These are phyloP conservation scores for Gliomastix tumulicola DNA, from an alignment of 2,329 filamentous ascomycete species.

Conservation along the genomic window DNA sequence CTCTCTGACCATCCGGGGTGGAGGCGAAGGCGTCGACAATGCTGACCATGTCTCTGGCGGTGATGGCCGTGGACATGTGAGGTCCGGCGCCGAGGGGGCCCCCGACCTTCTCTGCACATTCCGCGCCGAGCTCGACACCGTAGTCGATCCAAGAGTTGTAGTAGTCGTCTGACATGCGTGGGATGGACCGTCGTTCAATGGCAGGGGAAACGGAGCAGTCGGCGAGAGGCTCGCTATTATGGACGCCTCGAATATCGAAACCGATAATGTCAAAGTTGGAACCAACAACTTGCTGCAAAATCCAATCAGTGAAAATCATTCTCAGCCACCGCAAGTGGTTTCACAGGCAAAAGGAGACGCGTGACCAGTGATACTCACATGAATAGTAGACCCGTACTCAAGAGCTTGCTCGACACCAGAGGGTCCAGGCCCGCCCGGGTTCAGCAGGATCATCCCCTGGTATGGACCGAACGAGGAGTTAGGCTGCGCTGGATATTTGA, in stretches of 20 bases:
- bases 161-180: not conserved
- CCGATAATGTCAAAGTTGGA: not conserved
- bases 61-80: slow-evolving; percentile 29
- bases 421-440: not conserved
- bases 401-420: not conserved
- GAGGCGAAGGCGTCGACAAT: slow-evolving; percentile 59
- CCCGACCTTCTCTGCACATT: not conserved
- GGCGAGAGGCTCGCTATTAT: not conserved
- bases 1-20: slow-evolving; percentile 16
- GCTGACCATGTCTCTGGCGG: slow-evolving; percentile 46
- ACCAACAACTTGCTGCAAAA: not conserved
- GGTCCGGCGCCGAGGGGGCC: not conserved
- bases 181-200: not conserved
- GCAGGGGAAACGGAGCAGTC: not conserved
- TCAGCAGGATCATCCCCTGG: not conserved
- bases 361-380: not conserved
- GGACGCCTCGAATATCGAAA: not conserved
- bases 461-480: not conserved
- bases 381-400: not conserved
- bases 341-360: too few relatives aligned
- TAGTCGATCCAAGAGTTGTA: not conserved
- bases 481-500: not conserved
- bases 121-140: not conserved
- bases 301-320: too few relatives aligned
- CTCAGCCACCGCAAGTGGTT: too few relatives aligned